A percentile compares a stretch with the other conserved stretches of the same genome.
These are phyloP conservation scores for Dacryopinax primogenitus DNA, from an alignment of 768 basidiomycete species.

Conservation along the genomic window DNA sequence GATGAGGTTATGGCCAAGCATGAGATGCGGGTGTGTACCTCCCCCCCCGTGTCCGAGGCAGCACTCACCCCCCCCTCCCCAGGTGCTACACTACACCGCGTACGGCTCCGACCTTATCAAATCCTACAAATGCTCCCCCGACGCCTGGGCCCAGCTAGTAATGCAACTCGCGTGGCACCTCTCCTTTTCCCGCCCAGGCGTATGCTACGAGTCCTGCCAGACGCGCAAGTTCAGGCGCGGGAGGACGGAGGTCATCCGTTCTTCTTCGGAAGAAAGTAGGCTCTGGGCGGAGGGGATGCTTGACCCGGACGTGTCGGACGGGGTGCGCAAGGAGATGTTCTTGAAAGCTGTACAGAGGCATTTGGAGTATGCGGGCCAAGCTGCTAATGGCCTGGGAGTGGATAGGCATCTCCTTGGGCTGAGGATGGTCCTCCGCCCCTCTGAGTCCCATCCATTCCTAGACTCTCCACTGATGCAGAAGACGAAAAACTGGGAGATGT, in stretches of 20 bases:
- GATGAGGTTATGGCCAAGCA: constrained; percentile 63
- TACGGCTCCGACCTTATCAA: constrained; percentile 87
- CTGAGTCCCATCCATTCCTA: constrained; percentile 45
- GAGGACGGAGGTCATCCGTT: constrained; percentile 88
- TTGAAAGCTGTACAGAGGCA: constrained; percentile 67
- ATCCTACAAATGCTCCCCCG: constrained; percentile 61
- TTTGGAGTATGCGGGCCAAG: constrained; percentile 76
- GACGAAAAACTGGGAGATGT: constrained; percentile 84
- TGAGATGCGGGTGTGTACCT: constrained; percentile 62
- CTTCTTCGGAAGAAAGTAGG: constrained; percentile 67
- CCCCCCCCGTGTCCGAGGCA: not conserved
- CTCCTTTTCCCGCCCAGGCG: constrained; percentile 52
- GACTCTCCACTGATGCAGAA: constrained; percentile 12
- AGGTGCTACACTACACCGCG: constrained; percentile 72
- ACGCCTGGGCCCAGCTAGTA: constrained; percentile 89
- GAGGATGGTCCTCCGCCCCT: constrained; percentile 62
- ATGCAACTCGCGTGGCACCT: constrained; percentile 95
- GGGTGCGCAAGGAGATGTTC: constrained; percentile 52
- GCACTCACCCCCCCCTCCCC: not conserved
- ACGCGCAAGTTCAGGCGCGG: constrained; percentile 85
- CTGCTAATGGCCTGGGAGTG: constrained; percentile 86
- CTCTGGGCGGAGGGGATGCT: constrained; percentile 88
- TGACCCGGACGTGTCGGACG: constrained; percentile 39
- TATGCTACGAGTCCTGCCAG: constrained; percentile 88
- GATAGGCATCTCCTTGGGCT: constrained; percentile 92